Evolutionary conservation across 176 grass and related monocot species (phyloP), one percentile per base, ranked within the genome.

Genomic region (Musa beccarii): DNA sequence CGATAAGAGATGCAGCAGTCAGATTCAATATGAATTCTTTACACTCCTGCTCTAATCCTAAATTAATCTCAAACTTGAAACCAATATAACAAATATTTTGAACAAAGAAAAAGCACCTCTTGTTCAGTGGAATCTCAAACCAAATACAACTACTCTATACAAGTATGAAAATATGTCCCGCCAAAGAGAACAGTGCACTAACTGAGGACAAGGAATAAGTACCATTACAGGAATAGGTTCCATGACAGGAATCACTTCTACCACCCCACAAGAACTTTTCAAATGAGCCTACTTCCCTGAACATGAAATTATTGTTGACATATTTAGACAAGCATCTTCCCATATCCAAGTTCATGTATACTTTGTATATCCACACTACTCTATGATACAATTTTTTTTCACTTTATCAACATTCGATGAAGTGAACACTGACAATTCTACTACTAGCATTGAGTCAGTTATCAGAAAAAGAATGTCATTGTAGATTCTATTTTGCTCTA

Each of bases 401-500:
- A 12, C 2, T 66, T 10, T 6, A 13, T 49, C 29, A 71, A 28
- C 68, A 71, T 9, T n/a, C 2, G 8, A 53, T 16, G 14, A 62
- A 62, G 17, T 62, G 15, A n/a, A 62, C 17, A 2, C 15, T 21
- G 20, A 62, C 17, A 74, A 7, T 56, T 34, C 22, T 29, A 53
- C 8, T 10, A 43, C 72, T 20, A 74, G 2, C 11, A 54, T 34
- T 54, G 6, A 57, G 28, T 57, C 19, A 73, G 15, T 26, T 57
- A 16, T 55, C 52, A 9, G 11, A 28, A 57, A 74, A 34, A 74
- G 9, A 15, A 34, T 56, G 16, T 4, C 9, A 20, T 52, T 80
- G 81, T 84, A 69, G 81, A 85, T 76, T 84, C 50, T 53, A 84
- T 86, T 59, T 89, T 99, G 11, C 88, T 67, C 56, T 99, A 90